A percentile compares a stretch with the other conserved stretches of the same genome.
Evolutionary conservation across 768 basidiomycete genomes (phyloP).

Genomic region (Calocera cornea): DNA sequence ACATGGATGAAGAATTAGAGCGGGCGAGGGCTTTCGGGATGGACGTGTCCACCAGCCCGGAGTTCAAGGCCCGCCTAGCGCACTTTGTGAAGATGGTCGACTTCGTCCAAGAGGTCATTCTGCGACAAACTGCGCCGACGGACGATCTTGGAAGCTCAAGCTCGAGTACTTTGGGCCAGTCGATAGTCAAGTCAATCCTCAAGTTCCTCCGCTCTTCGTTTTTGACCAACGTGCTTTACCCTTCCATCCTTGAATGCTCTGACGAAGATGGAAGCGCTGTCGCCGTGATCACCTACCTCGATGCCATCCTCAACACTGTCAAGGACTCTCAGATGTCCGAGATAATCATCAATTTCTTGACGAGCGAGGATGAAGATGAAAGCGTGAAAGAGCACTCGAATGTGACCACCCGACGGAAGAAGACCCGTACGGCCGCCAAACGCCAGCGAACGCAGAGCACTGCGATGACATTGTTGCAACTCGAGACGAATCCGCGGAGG

Average conservation of each 20-base stretch:
- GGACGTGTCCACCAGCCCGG: conserved; percentile 60
- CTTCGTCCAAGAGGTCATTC: conserved; percentile 79
- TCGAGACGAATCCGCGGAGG: conserved; percentile 52
- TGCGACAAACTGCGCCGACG: conserved; percentile 27
- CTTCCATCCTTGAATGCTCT: conserved; percentile 85
- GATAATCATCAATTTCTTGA: conserved; percentile 61
- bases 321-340: conserved; percentile 53
- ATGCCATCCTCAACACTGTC: conserved; percentile 69
- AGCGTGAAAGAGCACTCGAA: conserved; percentile 33
- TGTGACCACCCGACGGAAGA: conserved; percentile 18
- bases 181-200: conserved; percentile 71
- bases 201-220: conserved; percentile 75
- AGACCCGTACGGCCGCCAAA: not conserved
- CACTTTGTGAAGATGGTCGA: conserved; percentile 84
- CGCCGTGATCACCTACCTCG: conserved; percentile 90
- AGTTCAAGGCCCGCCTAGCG: conserved; percentile 68
- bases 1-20: conserved; percentile 40
- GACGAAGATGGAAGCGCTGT: conserved; percentile 88
- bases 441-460: conserved; percentile 47
- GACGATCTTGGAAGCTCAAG: not conserved
- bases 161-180: conserved; percentile 55
- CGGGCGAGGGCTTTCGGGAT: conserved; percentile 44
- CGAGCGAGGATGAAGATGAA: conserved; percentile 74
- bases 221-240: conserved; percentile 84
- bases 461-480: conserved; percentile 79